A percentile compares a stretch with the other conserved stretches of the same genome.
Evolutionary conservation across 257 asterid genomes (phyloP).

Genomic region (Pogostemon cablin): DNA sequence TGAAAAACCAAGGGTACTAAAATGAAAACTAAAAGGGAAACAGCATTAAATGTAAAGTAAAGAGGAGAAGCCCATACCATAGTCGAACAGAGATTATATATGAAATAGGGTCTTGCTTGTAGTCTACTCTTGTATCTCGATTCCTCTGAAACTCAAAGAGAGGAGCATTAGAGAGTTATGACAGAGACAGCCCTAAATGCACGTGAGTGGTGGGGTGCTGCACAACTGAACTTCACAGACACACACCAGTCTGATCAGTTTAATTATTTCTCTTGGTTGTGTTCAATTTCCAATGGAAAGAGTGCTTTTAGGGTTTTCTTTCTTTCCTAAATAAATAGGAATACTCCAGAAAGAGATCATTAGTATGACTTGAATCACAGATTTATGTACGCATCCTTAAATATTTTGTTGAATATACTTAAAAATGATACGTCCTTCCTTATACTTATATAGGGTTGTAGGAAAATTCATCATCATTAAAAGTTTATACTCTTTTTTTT

Average conservation of each 20-base stretch:
- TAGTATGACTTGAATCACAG: no score
- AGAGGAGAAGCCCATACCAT: slow-evolving; percentile 48
- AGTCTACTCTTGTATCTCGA: slow-evolving; percentile 6
- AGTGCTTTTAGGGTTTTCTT: slow-evolving; percentile 19
- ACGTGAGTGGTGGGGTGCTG: slow-evolving; percentile 35
- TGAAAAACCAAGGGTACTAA: neutral
- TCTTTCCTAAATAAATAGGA: slow-evolving; percentile 27
- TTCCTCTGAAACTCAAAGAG: slow-evolving; percentile 37
- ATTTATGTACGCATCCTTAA: no score
- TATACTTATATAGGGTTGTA: no score
- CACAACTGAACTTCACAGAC: no score
- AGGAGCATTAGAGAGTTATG: neutral
- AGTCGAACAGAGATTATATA: neutral
- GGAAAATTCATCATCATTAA: no score
- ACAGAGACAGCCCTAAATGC: slow-evolving; percentile 53
- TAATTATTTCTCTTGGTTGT: slow-evolving; percentile 40
- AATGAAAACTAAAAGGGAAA: slow-evolving; percentile 45
- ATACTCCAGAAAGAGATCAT: no score
- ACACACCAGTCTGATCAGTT: slow-evolving; percentile 44
- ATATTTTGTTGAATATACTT: no score
- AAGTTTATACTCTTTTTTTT: no score
- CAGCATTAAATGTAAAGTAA: slow-evolving; percentile 40
- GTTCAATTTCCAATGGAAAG: slow-evolving; percentile 35
- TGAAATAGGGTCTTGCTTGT: neutral
- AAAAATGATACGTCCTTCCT: no score